Percentiles rank a stretch among this genome's conserved stretches.
phyloP scores from a whole-genome alignment of 768 basidiomycete species.

The Amanita rimosa region DNA sequence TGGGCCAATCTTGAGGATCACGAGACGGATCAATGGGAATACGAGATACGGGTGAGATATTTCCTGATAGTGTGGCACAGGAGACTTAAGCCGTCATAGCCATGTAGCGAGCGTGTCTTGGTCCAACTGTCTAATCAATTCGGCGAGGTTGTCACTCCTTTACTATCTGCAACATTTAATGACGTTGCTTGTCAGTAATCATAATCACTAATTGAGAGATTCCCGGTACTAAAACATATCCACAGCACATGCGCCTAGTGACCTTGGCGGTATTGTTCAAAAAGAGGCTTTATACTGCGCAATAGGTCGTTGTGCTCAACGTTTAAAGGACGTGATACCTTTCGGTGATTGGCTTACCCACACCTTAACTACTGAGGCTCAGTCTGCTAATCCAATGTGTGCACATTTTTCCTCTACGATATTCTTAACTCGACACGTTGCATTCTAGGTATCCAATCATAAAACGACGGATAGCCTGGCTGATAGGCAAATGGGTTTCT shows the following conservation, averaged over 20 bases:
- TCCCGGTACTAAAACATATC: slow-evolving; percentile 1
- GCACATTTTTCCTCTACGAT: slow-evolving; percentile 9
- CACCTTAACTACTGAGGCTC: slow-evolving; percentile 48
- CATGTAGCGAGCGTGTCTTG: slow-evolving; percentile 89
- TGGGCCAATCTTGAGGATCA: slow-evolving; percentile 88
- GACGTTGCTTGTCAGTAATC: slow-evolving; percentile 42
- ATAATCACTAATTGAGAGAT: background rate
- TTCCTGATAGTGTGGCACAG: background rate
- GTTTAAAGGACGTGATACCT: slow-evolving; percentile 50
- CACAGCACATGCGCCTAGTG: slow-evolving; percentile 33
- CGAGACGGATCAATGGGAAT: slow-evolving; percentile 90
- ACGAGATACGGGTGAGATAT: slow-evolving; percentile 67
- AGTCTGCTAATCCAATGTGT: slow-evolving; percentile 47
- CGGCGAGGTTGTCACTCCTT: slow-evolving; percentile 52
- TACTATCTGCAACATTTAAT: slow-evolving; percentile 50
- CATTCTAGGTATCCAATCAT: slow-evolving; percentile 70
- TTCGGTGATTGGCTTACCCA: slow-evolving; percentile 62
- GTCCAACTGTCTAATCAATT: slow-evolving; percentile 70
- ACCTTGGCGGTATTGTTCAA: slow-evolving; percentile 53
- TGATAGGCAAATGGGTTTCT: slow-evolving; percentile 81
- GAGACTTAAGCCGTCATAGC: slow-evolving; percentile 31
- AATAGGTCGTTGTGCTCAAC: slow-evolving; percentile 67
- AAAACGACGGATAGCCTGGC: slow-evolving; percentile 92
- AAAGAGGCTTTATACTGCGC: slow-evolving; percentile 88
- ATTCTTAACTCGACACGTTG: background rate